Base-by-base conservation (phyloP, 2,329 filamentous ascomycete species). In the Hypoxylon sp. region DNA sequence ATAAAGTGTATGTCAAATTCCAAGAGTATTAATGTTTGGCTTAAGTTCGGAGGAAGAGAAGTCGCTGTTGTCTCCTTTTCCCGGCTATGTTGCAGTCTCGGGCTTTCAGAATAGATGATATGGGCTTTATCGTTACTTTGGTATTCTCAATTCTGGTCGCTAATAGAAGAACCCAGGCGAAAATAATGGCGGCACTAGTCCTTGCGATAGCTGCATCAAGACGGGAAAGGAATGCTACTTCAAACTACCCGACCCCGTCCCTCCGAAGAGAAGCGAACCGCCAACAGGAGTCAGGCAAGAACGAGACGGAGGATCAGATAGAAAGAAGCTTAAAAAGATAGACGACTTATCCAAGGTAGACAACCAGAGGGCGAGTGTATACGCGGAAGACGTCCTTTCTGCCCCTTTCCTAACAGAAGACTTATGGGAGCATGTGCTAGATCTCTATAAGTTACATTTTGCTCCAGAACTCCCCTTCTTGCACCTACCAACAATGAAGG, bases 131-230 rank as follows among this genome's bases (percentile, higher is more conserved):
- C 23, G 4, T 59, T 19, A 11, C 9, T 46, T 28, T 19, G 13
- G 19, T 30, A n/a, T 43, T 46, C 34, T 21, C 4, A 10, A 7
- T 43, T 19, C 11, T 23, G 17, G 23, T 46, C 51, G 30, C 68
- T 71, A 65, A 71, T 38, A 11, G 5, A 17, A 50, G 21, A 34
- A 43, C 13, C 5, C 23, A 71, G 68, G 68, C 81, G 89, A 93
- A 79, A 96, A 96, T 80, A 86, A 87, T 72, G 92, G 92, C 66
- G 87, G 90, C 63, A 87, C 87, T 68, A 90, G 89, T 14, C 88
- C 87, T 14, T 97, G 93, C 81, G 89, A 92, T 68, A 89, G 89
- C 11, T 97, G 93, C 77, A 87, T 91, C 76, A 89, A 89, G 65
- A 88, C 88, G 55, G 89, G 90, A 48, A 87, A 91, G 76, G 87